Conservation (phyloP, 1,284 basidiomycete species). For the Papiliotrema fonsecae region DNA sequence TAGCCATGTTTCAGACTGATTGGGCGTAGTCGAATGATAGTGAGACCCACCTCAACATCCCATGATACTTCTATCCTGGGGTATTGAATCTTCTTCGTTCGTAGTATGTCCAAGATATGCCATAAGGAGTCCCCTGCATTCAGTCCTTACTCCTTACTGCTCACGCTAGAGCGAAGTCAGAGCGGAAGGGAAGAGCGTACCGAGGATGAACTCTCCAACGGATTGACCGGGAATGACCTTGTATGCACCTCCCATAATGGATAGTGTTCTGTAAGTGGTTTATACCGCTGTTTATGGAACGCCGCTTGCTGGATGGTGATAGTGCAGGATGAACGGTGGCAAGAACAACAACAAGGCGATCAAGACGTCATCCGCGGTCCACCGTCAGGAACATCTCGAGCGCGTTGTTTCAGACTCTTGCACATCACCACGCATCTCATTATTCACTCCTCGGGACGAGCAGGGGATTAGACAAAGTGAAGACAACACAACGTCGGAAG, state of each 20-base stretch:
- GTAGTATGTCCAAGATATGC: constrained; percentile 67
- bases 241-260: constrained; percentile 51
- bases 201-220: constrained; percentile 71
- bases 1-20: neutral
- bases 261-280: neutral
- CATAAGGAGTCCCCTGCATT: constrained; percentile 68
- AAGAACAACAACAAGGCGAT: neutral
- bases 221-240: constrained; percentile 72
- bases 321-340: neutral
- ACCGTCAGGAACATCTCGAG: too few species aligned
- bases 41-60: constrained; percentile 59
- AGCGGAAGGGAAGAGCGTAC: constrained; percentile 47
- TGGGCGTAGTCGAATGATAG: neutral
- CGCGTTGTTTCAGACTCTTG: too few species aligned
- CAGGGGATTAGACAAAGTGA: too few species aligned
- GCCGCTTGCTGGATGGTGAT: neutral
- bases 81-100: constrained; percentile 53
- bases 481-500: neutral
- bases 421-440: too few species aligned
- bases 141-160: too few species aligned
- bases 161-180: too few species aligned
- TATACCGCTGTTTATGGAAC: too few species aligned
- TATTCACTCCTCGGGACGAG: too few species aligned
- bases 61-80: constrained; percentile 79
- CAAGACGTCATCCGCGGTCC: neutral